Base-by-base conservation (phyloP, 2,329 filamentous ascomycete species). In the Nemania abortiva region DNA sequence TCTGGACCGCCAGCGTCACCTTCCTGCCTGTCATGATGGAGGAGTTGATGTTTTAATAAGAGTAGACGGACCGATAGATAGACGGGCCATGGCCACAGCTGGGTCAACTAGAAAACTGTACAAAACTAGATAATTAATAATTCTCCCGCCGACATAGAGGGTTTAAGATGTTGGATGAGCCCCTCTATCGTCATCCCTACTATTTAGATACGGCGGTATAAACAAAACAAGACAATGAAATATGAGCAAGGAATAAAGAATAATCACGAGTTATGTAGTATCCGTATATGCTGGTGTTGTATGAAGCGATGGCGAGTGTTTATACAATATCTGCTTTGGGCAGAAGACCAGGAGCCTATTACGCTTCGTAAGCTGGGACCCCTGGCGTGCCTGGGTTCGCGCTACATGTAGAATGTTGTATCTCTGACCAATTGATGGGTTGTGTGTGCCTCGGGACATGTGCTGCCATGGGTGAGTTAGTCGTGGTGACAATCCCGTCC, bases 21-120 rank as follows among this genome's bases (percentile, higher is more conserved):
- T 95, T 97, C 76, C 84, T 96, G 74, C 94, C 94, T 2, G 93
- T 94, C 74, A 89, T 97, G 77, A 89, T 90, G 78, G 87, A 87
- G 39, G 93, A 97, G 83, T 74, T 90, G 64, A 63, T 73, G 78
- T 69, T 20, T 70, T 74, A 59, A 42, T 10, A 42, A 34, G 9
- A 34, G 42, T 15, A 18, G 15, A 3, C n/a, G 22, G 45, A 20
- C 45, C 6, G 42, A 47, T 15, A 47, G n/a, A 20, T 15, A 47
- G 11, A 37, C 27, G 22, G 6, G 47, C 7, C 24, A 29, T 22
- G 45, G n/a, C 4, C 45, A 49, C 45, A 22, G n/a, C 24, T 15
- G 10, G 24, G 24, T 13, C 2, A 53, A 27, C 11, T 47, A 18
- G 3, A 49, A n/a, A 13, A n/a, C 9, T 31, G 18, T 42, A 57